Percentiles rank a stretch among this genome's conserved stretches.
Evolutionary conservation across 441 rosid genomes (phyloP).

Genomic region (Gossypium schwendimanii): DNA sequence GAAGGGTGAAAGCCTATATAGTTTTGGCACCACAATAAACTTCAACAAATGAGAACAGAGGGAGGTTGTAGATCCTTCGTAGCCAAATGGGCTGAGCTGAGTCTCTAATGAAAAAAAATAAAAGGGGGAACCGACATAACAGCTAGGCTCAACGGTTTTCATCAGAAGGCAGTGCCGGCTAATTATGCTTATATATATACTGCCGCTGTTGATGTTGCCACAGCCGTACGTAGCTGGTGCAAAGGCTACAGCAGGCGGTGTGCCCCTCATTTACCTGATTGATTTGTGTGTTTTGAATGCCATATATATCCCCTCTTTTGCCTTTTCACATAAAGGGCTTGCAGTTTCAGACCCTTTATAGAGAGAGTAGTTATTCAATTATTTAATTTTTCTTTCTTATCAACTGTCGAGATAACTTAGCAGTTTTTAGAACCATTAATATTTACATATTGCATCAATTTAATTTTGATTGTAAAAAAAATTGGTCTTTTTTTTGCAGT

Average conservation of each 20-base stretch:
- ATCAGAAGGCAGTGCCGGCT: slow-evolving; percentile 15
- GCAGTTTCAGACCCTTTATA: too few species aligned
- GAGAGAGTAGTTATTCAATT: too few species aligned
- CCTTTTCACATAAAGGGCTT: too few species aligned
- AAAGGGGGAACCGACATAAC: slow-evolving; percentile 28
- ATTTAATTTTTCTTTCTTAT: too few species aligned
- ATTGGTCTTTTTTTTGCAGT: too few species aligned
- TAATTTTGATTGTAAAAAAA: too few species aligned
- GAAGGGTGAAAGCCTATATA: neutral
- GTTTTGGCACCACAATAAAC: slow-evolving; percentile 23
- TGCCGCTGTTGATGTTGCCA: neutral
- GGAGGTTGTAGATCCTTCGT: neutral
- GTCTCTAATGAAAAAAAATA: slow-evolving; percentile 21
- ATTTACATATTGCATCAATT: too few species aligned
- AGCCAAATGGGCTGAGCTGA: slow-evolving; percentile 17
- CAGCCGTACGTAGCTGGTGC: neutral
- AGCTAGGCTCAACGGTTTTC: slow-evolving; percentile 35
- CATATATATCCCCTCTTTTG: too few species aligned
- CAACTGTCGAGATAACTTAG: too few species aligned
- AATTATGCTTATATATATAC: neutral
- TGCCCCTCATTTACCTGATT: slow-evolving; percentile 15
- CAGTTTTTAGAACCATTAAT: too few species aligned
- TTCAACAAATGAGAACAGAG: slow-evolving; percentile 16
- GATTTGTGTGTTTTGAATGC: neutral
- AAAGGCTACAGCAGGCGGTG: neutral